phyloP scores from a whole-genome alignment of 208 protist species.

The Crithidia bombi region DNA sequence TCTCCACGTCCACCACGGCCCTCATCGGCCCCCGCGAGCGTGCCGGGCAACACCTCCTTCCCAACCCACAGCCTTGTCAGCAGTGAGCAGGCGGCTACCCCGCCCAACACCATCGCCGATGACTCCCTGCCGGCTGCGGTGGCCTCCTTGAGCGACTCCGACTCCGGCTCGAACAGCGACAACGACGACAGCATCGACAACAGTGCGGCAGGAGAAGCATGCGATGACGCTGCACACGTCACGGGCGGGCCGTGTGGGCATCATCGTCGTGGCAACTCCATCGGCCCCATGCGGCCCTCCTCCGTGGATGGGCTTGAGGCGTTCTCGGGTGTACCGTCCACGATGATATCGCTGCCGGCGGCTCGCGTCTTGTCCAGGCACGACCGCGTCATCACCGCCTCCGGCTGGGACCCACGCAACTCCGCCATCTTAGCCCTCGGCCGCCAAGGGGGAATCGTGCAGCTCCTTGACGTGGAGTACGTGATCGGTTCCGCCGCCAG shows the following conservation, averaged over 20 bases:
- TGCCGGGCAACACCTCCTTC: conserved; percentile 15
- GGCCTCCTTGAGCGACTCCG: conserved; percentile 4
- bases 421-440: conserved; percentile 65
- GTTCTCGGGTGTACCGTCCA: not conserved
- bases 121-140: not conserved
- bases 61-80: conserved; percentile 13
- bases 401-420: conserved; percentile 68
- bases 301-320: conserved; percentile 20
- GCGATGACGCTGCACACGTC: conserved; percentile 4
- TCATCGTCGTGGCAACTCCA: not conserved
- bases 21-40: conserved; percentile 10
- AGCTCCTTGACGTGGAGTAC: conserved; percentile 71
- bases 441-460: conserved; percentile 57
- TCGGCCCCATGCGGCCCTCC: not conserved
- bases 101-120: conserved; percentile 14
- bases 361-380: conserved; percentile 2
- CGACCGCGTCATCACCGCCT: conserved; percentile 40
- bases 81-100: conserved; percentile 23
- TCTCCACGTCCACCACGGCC: conserved; percentile 10
- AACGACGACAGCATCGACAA: conserved; percentile 3
- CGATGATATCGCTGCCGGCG: conserved; percentile 14
- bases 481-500: conserved; percentile 22
- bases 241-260: not conserved
- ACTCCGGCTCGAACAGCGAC: conserved; percentile 14
- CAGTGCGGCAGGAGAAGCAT: conserved; percentile 3